These are phyloP conservation scores for Ophiostoma ips DNA, from an alignment of 2,329 filamentous ascomycete species.

Conservation along the genomic window DNA sequence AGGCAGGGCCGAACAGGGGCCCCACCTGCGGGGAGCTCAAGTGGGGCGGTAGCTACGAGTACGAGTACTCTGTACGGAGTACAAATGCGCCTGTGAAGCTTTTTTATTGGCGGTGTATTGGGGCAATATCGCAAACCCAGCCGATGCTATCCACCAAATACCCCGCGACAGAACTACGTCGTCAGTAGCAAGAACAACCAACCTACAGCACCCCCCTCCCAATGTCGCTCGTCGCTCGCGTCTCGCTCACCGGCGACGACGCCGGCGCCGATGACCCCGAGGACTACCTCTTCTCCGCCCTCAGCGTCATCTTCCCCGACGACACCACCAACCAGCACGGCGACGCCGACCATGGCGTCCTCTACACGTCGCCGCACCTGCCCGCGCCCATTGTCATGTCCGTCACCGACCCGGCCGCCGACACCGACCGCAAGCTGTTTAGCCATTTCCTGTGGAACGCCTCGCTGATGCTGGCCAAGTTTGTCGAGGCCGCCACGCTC, in stretches of 20 bases:
- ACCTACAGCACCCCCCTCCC: not conserved
- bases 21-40: not conserved
- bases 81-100: too few species aligned
- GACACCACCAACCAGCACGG: conserved; percentile 54
- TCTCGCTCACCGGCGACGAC: conserved; percentile 25
- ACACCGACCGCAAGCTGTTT: conserved; percentile 46
- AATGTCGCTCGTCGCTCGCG: conserved; percentile 35
- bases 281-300: conserved; percentile 44
- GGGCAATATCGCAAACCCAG: not conserved
- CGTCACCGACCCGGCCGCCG: conserved; percentile 33
- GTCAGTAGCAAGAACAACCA: not conserved
- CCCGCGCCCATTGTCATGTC: conserved; percentile 30
- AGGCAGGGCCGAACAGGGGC: not conserved
- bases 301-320: conserved; percentile 54
- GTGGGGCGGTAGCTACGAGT: too few species aligned
- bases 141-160: not conserved
- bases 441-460: conserved; percentile 66
- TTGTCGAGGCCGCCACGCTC: conserved; percentile 37
- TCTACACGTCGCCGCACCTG: conserved; percentile 43
- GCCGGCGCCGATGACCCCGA: conserved; percentile 28
- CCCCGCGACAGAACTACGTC: not conserved
- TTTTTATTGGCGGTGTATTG: not conserved
- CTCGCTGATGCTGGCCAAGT: conserved; percentile 38
- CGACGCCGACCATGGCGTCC: conserved; percentile 41
- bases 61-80: too few species aligned